phyloP scores from a whole-genome alignment of 2,329 filamentous ascomycete genomes.

The Fusarium continuum region DNA sequence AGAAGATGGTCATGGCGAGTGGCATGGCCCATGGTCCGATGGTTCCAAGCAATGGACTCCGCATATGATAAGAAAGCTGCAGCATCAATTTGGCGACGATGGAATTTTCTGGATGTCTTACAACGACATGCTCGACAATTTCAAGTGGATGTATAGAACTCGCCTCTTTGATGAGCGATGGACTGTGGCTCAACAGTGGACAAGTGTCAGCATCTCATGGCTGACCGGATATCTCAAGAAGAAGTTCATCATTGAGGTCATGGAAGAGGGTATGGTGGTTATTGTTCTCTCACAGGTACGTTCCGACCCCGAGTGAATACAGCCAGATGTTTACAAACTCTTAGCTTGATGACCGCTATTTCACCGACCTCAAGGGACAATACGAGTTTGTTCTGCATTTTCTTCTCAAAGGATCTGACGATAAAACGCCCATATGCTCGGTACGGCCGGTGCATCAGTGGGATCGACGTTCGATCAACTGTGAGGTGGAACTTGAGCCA shows the following conservation, averaged over 20 bases:
- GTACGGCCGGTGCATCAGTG: conserved; percentile 40
- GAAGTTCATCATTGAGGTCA: conserved; percentile 55
- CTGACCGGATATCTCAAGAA: conserved; percentile 56
- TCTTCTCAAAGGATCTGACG: conserved; percentile 46
- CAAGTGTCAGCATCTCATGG: conserved; percentile 55
- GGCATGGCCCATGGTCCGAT: conserved; percentile 78
- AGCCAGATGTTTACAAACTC: conserved; percentile 8
- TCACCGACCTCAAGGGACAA: conserved; percentile 55
- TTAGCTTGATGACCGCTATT: conserved; percentile 58
- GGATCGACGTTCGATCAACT: conserved; percentile 71
- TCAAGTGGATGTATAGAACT: conserved; percentile 56
- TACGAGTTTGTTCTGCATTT: conserved; percentile 56
- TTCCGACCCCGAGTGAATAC: not conserved
- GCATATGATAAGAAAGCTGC: conserved; percentile 73
- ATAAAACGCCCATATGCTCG: conserved; percentile 33
- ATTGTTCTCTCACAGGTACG: conserved; percentile 54
- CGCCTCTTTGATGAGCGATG: conserved; percentile 57
- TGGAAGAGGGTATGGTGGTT: conserved; percentile 53
- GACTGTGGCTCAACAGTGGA: conserved; percentile 58
- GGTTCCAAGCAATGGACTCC: conserved; percentile 79
- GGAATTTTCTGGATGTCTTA: conserved; percentile 63
- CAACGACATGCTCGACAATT: conserved; percentile 56
- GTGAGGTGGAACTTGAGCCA: conserved; percentile 75
- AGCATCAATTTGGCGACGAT: conserved; percentile 74
- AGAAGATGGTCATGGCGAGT: conserved; percentile 60